These are phyloP conservation scores for Thalia dealbata DNA, from an alignment of 176 grass and related monocot species.

Conservation along the genomic window DNA sequence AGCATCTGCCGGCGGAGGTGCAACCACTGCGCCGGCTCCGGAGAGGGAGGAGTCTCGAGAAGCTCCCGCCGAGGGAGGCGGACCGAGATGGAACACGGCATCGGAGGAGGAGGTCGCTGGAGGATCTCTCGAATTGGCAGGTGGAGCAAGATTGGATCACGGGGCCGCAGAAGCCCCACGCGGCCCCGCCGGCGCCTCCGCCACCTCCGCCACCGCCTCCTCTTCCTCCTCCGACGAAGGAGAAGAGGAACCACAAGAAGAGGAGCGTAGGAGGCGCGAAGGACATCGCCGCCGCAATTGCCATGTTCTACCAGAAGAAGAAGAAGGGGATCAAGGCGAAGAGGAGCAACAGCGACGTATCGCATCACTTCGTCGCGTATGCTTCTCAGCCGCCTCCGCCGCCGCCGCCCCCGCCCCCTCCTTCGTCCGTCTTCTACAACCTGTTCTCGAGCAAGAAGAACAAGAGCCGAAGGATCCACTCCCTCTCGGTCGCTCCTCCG, in stretches of 20 bases:
- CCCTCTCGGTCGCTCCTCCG: conserved; percentile 16
- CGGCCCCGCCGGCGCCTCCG: background rate
- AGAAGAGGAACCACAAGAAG: conserved; percentile 62
- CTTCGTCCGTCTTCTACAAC: conserved; percentile 58
- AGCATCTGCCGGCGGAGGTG: background rate
- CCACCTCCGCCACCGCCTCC: conserved; percentile 44
- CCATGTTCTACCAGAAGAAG: conserved; percentile 78
- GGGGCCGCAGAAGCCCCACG: conserved; percentile 18
- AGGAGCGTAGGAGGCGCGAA: conserved; percentile 61
- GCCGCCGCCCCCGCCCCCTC: conserved; percentile 38
- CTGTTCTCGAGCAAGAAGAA: conserved; percentile 44
- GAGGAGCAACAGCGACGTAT: background rate
- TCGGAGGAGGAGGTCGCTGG: conserved; percentile 25
- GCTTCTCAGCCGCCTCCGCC: conserved; percentile 26
- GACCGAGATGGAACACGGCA: conserved; percentile 1
- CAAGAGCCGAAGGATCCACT: conserved; percentile 67
- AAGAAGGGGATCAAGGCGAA: conserved; percentile 59
- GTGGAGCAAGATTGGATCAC: background rate
- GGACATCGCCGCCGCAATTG: conserved; percentile 73
- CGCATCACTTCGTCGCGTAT: conserved; percentile 1
- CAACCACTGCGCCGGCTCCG: background rate
- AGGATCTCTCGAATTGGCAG: conserved; percentile 14
- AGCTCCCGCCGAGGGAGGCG: background rate
- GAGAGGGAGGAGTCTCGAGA: background rate
- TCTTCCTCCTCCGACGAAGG: conserved; percentile 10